A percentile compares a stretch with the other conserved stretches of the same genome.
phyloP scores from a whole-genome alignment of 768 basidiomycete species.

The Artomyces pyxidatus region DNA sequence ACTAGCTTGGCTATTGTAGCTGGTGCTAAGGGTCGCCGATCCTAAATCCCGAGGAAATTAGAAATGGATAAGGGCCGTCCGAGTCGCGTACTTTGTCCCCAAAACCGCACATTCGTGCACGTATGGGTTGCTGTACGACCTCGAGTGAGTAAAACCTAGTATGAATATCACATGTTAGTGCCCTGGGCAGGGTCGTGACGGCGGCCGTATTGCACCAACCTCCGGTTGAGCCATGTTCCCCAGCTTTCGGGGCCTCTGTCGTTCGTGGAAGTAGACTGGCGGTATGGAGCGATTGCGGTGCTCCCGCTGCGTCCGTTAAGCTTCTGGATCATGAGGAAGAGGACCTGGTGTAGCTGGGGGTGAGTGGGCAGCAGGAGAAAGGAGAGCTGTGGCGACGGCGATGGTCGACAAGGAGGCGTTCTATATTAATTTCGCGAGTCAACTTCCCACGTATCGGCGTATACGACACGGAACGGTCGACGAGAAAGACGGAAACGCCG shows the following conservation, averaged over 20 bases:
- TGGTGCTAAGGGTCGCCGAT: constrained; percentile 87
- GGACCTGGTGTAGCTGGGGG: constrained; percentile 8
- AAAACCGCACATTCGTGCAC: constrained; percentile 94
- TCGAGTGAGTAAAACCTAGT: constrained; percentile 77
- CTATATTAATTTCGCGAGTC: background rate
- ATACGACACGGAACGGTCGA: background rate
- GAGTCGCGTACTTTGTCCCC: constrained; percentile 73
- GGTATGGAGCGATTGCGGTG: constrained; percentile 12
- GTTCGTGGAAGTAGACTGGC: constrained; percentile 10
- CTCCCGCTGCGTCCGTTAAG: constrained; percentile 38
- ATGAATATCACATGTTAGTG: constrained; percentile 5
- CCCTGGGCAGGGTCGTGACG: background rate
- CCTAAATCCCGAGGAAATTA: constrained; percentile 37
- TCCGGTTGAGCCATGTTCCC: constrained; percentile 63
- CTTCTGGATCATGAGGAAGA: constrained; percentile 57
- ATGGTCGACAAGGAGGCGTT: no score
- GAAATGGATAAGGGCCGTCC: no score
- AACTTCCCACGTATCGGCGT: no score
- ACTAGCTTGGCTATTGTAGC: constrained; percentile 85
- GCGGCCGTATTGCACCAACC: constrained; percentile 32
- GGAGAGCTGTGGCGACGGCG: constrained; percentile 1
- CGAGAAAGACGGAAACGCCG: background rate
- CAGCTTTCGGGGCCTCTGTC: constrained; percentile 47
- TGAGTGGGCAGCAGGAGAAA: constrained; percentile 11
- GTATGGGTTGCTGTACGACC: constrained; percentile 79